Base-by-base conservation (phyloP, 805 yeast species). In the Candida xyloterini region DNA sequence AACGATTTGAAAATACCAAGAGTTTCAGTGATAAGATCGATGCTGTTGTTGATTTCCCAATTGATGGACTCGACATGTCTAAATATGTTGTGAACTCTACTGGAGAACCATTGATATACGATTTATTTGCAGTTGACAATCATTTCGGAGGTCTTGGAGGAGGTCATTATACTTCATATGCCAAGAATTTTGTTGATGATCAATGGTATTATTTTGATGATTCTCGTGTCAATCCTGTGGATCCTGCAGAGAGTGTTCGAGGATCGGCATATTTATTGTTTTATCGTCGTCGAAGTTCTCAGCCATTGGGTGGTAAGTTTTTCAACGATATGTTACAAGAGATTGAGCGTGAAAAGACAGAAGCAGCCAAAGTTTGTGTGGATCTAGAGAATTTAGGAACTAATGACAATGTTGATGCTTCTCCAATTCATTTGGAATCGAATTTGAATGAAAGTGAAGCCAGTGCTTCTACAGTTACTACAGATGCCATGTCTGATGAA, bases 131-230 rank as follows among this genome's bases (percentile, higher is more conserved):
- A 0, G 96, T 93, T 15, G 98, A 90, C 59, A 93, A 91, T 59
- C 99, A 93, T 57, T 89, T 73, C 59, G 99, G 98, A 35, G 96
- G 97, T 0, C 68, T 91, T 14, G 97, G 98, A 0, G 98, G 98
- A 4, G 98, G 99, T 2, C 98, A 93, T 66, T 91, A 93, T 62
- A 93, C 99, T 1, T 85, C 98, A 0, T 83, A 79, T 54, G 96
- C 77, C 0, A 84, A 82, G 59, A 90, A 90, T 55, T 81, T 78
- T 59, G 70, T 78, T 30, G 95, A 86, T 54, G 66, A 66, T 15
- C 70, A 78, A 42, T 93, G 98, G 98, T 88, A 89, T 57, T 84
- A 89, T 57, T 91, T 74, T 59, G 90, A 91, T 57, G 99, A 91
- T 58, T 79, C 95, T 2, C 64, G 83, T 23, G 96, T 89, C 1